Percentiles rank a stretch among this genome's conserved stretches.
These are phyloP conservation scores for Dendrobium huoshanense DNA, from an alignment of 106 monocot genomes.

Conservation along the genomic window DNA sequence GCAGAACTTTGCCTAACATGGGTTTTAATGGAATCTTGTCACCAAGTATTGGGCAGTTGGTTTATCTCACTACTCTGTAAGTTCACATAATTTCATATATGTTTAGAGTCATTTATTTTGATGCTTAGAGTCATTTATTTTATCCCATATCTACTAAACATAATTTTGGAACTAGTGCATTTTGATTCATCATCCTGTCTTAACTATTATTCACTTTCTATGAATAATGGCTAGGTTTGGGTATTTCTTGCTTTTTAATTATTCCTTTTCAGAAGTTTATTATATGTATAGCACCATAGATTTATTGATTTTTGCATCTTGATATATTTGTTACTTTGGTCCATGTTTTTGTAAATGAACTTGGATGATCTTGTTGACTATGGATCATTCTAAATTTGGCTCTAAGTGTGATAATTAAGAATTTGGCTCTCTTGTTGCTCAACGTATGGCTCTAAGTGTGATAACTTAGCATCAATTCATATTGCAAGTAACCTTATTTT, in stretches of 20 bases:
- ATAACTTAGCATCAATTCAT: background rate
- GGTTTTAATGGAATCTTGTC: constrained; percentile 79
- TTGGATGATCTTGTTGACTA: background rate
- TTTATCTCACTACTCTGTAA: constrained; percentile 51
- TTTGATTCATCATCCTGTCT: background rate
- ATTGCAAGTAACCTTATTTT: background rate
- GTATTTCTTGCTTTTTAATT: background rate
- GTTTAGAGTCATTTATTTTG: background rate
- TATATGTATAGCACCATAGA: background rate
- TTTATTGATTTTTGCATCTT: background rate
- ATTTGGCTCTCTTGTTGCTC: no score
- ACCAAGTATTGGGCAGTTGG: constrained; percentile 63
- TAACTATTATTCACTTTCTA: background rate
- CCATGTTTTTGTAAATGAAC: background rate
- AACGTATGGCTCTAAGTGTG: no score
- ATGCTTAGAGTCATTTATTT: background rate
- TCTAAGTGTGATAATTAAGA: no score
- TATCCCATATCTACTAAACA: background rate
- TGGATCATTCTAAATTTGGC: background rate
- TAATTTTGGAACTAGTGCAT: background rate
- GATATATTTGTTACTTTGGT: background rate
- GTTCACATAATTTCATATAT: constrained; percentile 4
- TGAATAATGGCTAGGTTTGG: background rate
- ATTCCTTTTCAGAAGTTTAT: background rate
- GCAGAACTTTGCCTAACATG: constrained; percentile 78